A percentile compares a stretch with the other conserved stretches of the same genome.
Conservation (phyloP, 495 filamentous ascomycete species). For the Lentithecium fluviatile region DNA sequence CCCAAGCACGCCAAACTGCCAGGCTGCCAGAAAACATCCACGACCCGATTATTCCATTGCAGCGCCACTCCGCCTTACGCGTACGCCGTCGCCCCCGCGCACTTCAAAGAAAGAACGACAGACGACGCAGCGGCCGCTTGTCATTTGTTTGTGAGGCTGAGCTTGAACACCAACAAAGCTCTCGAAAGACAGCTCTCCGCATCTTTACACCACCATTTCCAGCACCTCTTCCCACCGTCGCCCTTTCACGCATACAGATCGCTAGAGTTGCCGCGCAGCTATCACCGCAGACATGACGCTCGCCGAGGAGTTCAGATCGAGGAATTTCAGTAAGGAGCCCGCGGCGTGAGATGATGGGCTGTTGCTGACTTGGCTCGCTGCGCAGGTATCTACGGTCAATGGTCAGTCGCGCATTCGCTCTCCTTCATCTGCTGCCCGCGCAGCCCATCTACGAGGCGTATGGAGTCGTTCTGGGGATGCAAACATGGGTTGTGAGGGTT, state of each 20-base stretch:
- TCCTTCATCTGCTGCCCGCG: neutral
- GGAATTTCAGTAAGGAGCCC: conserved; percentile 89
- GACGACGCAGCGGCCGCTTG: neutral
- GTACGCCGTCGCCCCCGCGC: neutral
- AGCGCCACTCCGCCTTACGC: neutral
- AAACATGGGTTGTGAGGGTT: neutral
- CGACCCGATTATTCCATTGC: neutral
- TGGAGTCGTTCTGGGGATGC: neutral
- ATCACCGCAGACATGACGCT: conserved; percentile 46
- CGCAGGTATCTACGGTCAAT: conserved; percentile 99
- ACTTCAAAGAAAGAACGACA: neutral
- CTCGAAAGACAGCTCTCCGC: neutral
- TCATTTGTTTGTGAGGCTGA: neutral
- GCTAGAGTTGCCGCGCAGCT: neutral
- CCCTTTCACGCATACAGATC: neutral
- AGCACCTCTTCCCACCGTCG: neutral
- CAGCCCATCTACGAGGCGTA: neutral
- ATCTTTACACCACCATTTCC: neutral
- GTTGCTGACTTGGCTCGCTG: conserved; percentile 33
- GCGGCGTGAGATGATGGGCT: conserved; percentile 18
- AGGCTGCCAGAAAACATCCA: conserved; percentile 11
- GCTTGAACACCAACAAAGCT: neutral
- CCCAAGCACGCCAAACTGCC: neutral
- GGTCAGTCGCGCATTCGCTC: conserved; percentile 59
- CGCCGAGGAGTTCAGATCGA: conserved; percentile 77